Evolutionary conservation across 352 stramenopile genomes (phyloP), one percentile per base, ranked within the genome.

Genomic region (Phytopythium helicoides): DNA sequence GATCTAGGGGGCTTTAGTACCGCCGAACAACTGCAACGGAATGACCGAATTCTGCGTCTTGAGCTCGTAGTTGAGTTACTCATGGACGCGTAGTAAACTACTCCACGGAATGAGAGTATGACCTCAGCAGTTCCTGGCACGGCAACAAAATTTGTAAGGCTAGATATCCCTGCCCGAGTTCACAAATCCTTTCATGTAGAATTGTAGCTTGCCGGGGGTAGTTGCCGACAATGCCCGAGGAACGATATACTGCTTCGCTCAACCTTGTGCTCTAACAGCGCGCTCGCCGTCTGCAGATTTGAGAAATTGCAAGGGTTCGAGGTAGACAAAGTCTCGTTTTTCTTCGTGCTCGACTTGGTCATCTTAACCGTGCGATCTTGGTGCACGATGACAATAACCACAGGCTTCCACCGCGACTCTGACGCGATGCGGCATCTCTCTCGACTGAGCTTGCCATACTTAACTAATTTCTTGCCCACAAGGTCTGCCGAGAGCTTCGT

Each of bases 221-320:
- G 36, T 14, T 41, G 15, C 3, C 66, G 66, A 49, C 69, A 80
- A 41, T 80, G 25, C 48, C 59, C 70, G 55, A 63, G 77, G 28
- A 66, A 71, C 21, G 72, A 82, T 6, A 82, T 47, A 34, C 54
- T 62, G n/a, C 62, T 60, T 28, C 68, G 68, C 35, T 77, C 58
- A 48, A 79, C 57, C 23, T 56, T 31, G 39, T 62, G 62, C 21
- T 62, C 54, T 16, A 74, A 55, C 39, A 18, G 85, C 55, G 14
- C 76, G 70, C 42, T 83, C 73, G 6, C 73, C 73, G 11, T 60
- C 58, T 1, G 59, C 42, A 2, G 70, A 71, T 36, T 65, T 59
- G 11, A 79, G 64, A 12, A 81, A 57, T n/a, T 75, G 73, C 45
- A 73, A 81, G 6, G 58, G 54, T 38, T 77, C 68, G 11, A 83